Base-by-base conservation (phyloP, 352 stramenopile species). In the Phytophthora sp. region DNA sequence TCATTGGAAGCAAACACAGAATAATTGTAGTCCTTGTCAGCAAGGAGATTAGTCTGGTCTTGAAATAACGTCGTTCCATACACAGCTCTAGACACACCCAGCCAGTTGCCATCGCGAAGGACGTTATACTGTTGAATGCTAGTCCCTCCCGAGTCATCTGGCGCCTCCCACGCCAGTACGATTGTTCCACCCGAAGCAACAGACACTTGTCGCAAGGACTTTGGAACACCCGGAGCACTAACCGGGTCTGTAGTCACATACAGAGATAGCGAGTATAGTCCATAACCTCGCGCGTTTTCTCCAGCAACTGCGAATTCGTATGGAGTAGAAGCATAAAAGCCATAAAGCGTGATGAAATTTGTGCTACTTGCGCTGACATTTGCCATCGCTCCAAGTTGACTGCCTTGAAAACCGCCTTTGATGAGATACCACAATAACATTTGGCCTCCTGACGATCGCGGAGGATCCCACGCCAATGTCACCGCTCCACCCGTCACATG, bases 281-380 rank as follows among this genome's bases (percentile, higher is more conserved):
- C 81, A 9, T 20, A 38, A 4, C 81, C 79, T n/a, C 60, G 47
- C 7, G 23, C 53, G 42, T 87, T 90, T 30, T 71, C 64, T 16
- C 70, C 81, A 1, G 69, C 70, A 7, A 87, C 53, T 3, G 70
- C 58, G 27, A 88, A 71, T 27, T 73, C 49, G 27, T 88, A 88
- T 6, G 33, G 1, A 1, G 56, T 70, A 15, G 21, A 66, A 24
- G 70, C 61, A 5, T 45, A 24, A 8, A 90, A 59, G 0, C 62
- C 70, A 58, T 75, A 74, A 0, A 84, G 7, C 0, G 63, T 71
- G 12, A 74, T 49, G 3, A 31, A 52, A 23, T 46, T 60, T 26
- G 38, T 13, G 11, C 21, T 30, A 38, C 50, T 44, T 7, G 60
- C 66, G 16, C 55, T 73, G 7, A 70, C 27, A 53, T 61, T 66